phyloP scores from a whole-genome alignment of 2,329 filamentous ascomycete species.

The Sphaerulina populicola region DNA sequence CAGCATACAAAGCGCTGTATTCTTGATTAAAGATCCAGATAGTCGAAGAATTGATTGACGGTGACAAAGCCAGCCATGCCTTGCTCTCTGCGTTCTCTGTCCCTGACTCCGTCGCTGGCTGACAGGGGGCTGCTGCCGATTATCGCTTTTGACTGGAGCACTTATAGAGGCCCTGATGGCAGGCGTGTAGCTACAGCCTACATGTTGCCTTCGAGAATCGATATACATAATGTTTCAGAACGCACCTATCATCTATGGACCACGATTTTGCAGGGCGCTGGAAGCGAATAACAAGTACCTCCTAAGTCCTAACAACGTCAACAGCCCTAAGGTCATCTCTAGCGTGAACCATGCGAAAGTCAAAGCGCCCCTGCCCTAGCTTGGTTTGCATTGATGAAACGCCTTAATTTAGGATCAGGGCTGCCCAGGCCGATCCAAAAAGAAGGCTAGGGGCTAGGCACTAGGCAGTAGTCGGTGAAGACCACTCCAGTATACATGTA shows the following conservation, averaged over 20 bases:
- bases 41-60: constrained; percentile 2
- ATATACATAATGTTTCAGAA: no score
- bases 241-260: no score
- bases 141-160: background rate
- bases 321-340: background rate
- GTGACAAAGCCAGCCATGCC: background rate
- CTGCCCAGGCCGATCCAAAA: background rate
- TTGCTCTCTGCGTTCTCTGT: background rate
- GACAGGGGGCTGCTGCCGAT: background rate
- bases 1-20: constrained; percentile 17
- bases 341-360: background rate
- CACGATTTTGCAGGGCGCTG: no score
- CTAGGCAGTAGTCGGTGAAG: background rate
- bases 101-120: background rate
- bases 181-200: background rate
- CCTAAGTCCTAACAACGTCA: no score
- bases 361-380: background rate
- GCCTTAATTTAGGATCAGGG: no score
- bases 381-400: background rate
- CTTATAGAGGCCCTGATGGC: background rate
- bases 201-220: no score
- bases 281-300: background rate
- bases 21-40: constrained; percentile 8
- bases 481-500: background rate
- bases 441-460: no score